Base-by-base conservation (phyloP, 192 early-diverging fungal genomes). In the Spinellus fusiger region DNA sequence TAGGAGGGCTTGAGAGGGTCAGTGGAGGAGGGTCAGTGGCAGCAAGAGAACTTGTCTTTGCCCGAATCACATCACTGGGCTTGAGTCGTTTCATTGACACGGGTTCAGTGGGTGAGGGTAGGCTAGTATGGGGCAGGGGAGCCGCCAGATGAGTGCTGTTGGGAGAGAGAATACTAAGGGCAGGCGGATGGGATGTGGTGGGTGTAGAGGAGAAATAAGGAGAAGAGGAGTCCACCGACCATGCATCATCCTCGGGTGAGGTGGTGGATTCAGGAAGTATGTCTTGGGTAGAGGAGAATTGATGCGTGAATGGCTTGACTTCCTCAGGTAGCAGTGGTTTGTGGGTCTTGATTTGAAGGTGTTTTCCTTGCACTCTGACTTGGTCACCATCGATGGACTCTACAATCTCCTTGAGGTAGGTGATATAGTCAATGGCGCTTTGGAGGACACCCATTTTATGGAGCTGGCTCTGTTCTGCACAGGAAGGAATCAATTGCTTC, bases 391-490 rank as follows among this genome's bases (percentile, higher is more conserved):
- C 62, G 16, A 56, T 32, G 9, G 63, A 47, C 31, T 70, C 62
- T 16, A 71, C 53, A 35, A 62, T 22, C 2, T 65, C 62, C 48
- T 86, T 74, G 8, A 90, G 64, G 54, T 79, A 69, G 28, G 71
- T 61, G 59, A 90, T 90, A 64, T 90, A 90, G 1, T 87, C 86
- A 56, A 90, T 88, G 9, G 87, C 82, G 27, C 74, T 75, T 56
- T 90, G 84, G 4, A 90, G 72, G 32, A 90, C 84, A 23, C 68
- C 74, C 37, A 90, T 73, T 70, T 90, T 90, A 68, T 90, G 86
- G 9, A 89, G 65, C 54, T 82, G 78, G 40, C 84, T 83, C 63
- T 79, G 79, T 52, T 82, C 76, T 1, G 77, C 71, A 65, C 87
- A 89, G 13, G 77, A 57, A 1, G 92, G 91, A 16, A 93, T 83